Base-by-base conservation (phyloP, 305 asterid genomes). In the Fraxinus ornus region DNA sequence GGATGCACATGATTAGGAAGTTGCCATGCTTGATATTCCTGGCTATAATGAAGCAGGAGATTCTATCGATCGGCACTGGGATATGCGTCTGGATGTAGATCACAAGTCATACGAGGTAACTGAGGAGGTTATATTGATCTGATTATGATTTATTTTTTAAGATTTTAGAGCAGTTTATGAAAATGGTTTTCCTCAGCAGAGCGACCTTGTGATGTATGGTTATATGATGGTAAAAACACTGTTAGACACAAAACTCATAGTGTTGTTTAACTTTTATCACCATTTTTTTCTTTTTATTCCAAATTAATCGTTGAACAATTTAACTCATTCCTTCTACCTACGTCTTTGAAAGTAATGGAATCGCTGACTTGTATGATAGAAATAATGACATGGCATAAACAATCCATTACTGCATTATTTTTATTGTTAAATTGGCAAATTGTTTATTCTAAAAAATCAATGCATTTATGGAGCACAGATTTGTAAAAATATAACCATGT, bases 1-100 rank as follows among this genome's bases (percentile, higher is more conserved):
- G 33, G 52, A 79, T 37, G 62, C 10, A 64, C 81, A 36, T 83
- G 55, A 70, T 81, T 49, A 94, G 99, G 99, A 92, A 81, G 95
- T 92, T 35, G 92, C 97, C 26, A 91, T 93, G 74, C 87, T 94
- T 73, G 98, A 94, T 82, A 86, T 91, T 87, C 93, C 96, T 73
- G 94, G 91, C 70, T 90, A 92, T 83, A 90, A 86, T 73, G 97
- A 88, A 77, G 85, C 80, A 26, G 90, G 89, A 33, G 93, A 89
- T 88, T 77, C 89, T 32, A 35, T 72, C 73, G 98, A 95, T 89
- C 98, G 88, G 83, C 98, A 91, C 84, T 85, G 95, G 75, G 98
- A 93, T 77, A 89, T 96, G 98, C 98, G 99, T 1, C 86, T 96
- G 97, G 21, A 41, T 22, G 39, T 78, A 62, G 35, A 70, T 81